Percentiles rank a stretch among this genome's conserved stretches.
These are phyloP conservation scores for Aspergillus sp. DNA, from an alignment of 2,329 filamentous ascomycete species.

Conservation along the genomic window DNA sequence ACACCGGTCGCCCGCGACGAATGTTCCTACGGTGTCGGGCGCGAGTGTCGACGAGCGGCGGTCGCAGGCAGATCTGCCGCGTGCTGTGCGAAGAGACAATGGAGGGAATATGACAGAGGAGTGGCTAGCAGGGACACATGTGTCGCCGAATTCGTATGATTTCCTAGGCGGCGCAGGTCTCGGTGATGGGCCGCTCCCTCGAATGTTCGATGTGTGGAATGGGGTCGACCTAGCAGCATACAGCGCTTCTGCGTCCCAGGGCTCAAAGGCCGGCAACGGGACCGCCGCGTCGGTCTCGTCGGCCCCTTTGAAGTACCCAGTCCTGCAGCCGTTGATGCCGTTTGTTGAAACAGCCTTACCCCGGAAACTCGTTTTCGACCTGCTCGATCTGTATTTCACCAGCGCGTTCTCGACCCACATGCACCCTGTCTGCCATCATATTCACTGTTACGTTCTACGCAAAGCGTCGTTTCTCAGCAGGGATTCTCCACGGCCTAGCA, in stretches of 20 bases:
- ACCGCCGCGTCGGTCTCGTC: slow-evolving; percentile 47
- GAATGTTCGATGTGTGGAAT: slow-evolving; percentile 39
- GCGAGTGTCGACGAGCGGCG: slow-evolving; percentile 36
- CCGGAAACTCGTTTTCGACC: slow-evolving; percentile 78
- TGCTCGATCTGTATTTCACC: slow-evolving; percentile 88
- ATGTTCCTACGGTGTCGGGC: slow-evolving; percentile 34
- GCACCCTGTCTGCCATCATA: slow-evolving; percentile 88
- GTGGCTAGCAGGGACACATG: slow-evolving; percentile 38
- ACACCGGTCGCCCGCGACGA: slow-evolving; percentile 34
- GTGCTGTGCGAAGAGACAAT: slow-evolving; percentile 24
- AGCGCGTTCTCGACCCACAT: slow-evolving; percentile 86
- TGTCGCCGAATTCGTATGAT: slow-evolving; percentile 40
- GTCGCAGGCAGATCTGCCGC: slow-evolving; percentile 28
- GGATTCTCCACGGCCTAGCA: slow-evolving; percentile 78
- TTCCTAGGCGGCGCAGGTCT: slow-evolving; percentile 31
- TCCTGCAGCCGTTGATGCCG: slow-evolving; percentile 79
- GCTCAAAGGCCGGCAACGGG: slow-evolving; percentile 62
- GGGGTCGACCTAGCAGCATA: slow-evolving; percentile 32
- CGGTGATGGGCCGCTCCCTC: slow-evolving; percentile 33
- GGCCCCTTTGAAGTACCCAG: slow-evolving; percentile 71
- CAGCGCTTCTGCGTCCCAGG: slow-evolving; percentile 53
- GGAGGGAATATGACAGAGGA: slow-evolving; percentile 37
- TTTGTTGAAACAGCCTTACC: slow-evolving; percentile 80
- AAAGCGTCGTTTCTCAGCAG: slow-evolving; percentile 83
- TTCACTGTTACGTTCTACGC: slow-evolving; percentile 85